Conservation (phyloP, 495 filamentous ascomycete species). For the Lasiosphaeria miniovina region DNA sequence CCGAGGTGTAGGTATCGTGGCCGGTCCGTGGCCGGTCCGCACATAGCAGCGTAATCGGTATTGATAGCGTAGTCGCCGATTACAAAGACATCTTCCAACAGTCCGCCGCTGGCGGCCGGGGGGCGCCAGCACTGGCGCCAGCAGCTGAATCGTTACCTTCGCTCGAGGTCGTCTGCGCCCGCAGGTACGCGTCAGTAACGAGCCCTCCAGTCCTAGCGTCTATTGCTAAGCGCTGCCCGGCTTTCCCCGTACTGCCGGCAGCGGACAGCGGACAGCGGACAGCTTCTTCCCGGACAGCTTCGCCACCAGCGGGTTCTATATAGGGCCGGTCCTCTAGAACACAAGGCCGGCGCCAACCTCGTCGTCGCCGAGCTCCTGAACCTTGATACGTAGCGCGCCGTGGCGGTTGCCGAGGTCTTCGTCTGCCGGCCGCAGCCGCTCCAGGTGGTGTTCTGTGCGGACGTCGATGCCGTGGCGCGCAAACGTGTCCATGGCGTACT, state of each 20-base stretch:
- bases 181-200: conserved; percentile 69
- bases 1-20: too few species aligned
- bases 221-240: conserved; percentile 32
- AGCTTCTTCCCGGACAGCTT: conserved; percentile 35
- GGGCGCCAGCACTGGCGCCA: conserved; percentile 39
- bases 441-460: conserved; percentile 73
- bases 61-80: conserved; percentile 79
- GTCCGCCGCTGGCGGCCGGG: conserved; percentile 22
- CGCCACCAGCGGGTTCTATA: conserved; percentile 49
- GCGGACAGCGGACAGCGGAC: conserved; percentile 11
- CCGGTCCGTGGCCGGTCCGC: too few species aligned
- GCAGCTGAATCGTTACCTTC: too few species aligned
- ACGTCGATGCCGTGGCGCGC: conserved; percentile 71
- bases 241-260: not conserved
- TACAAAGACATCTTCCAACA: conserved; percentile 67
- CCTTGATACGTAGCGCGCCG: conserved; percentile 55
- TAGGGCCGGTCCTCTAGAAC: conserved; percentile 54
- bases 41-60: too few species aligned
- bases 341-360: conserved; percentile 46
- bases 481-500: conserved; percentile 80
- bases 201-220: conserved; percentile 65
- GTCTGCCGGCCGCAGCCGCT: conserved; percentile 45
- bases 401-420: conserved; percentile 45
- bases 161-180: conserved; percentile 58
- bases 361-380: conserved; percentile 37